A percentile compares a stretch with the other conserved stretches of the same genome.
These are phyloP conservation scores for Pythium plurisporium DNA, from an alignment of 352 stramenopile species.

Conservation along the genomic window DNA sequence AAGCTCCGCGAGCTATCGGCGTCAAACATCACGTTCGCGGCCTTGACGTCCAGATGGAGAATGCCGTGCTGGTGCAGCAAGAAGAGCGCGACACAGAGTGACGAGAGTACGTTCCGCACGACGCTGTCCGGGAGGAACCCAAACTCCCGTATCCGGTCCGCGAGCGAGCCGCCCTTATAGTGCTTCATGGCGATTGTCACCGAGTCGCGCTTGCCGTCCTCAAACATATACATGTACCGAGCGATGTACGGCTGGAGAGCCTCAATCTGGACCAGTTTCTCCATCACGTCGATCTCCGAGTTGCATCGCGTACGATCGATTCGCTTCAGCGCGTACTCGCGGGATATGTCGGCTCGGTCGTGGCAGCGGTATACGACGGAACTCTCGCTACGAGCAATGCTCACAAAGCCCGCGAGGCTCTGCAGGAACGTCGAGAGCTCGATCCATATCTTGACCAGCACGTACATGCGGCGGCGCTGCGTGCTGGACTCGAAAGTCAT, in stretches of 20 bases:
- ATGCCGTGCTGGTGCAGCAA: conserved; percentile 48
- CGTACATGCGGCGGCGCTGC: conserved; percentile 43
- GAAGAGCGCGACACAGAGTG: conserved; percentile 42
- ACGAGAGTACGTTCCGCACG: conserved; percentile 35
- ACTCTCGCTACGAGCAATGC: conserved; percentile 43
- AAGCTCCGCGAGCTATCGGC: conserved; percentile 28
- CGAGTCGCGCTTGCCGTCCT: conserved; percentile 37
- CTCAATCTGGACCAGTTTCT: conserved; percentile 30
- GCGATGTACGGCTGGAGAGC: conserved; percentile 40
- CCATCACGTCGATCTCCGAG: conserved; percentile 47
- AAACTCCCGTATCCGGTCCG: conserved; percentile 35
- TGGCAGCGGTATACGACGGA: conserved; percentile 54
- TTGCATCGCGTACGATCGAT: conserved; percentile 28
- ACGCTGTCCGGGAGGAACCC: conserved; percentile 31
- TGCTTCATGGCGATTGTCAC: conserved; percentile 65
- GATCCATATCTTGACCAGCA: conserved; percentile 52
- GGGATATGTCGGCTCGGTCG: conserved; percentile 21
- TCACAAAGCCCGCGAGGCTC: conserved; percentile 38
- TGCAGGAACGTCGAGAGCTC: conserved; percentile 50
- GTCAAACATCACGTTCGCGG: conserved; percentile 64
- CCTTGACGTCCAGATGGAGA: conserved; percentile 63
- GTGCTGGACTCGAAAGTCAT: conserved; percentile 42
- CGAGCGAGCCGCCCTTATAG: conserved; percentile 50
- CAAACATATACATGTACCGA: conserved; percentile 56
- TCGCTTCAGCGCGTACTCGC: conserved; percentile 47